These are phyloP conservation scores for Saturnispora halmiae DNA, from an alignment of 805 yeast species.

Conservation along the genomic window DNA sequence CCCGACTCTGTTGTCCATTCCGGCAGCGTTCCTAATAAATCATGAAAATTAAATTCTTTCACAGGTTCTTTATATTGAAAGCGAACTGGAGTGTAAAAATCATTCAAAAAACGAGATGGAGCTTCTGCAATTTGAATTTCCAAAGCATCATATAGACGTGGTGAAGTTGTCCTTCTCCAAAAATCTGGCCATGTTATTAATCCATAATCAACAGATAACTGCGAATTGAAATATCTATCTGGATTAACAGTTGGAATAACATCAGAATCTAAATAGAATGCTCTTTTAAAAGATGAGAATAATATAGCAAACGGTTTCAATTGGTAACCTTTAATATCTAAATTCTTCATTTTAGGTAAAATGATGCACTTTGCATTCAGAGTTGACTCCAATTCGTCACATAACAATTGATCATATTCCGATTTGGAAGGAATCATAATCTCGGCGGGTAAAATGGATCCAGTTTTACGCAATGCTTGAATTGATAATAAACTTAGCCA, in stretches of 20 bases:
- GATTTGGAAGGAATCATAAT: constrained; percentile 15
- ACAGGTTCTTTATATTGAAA: constrained; percentile 21
- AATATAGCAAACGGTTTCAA: constrained; percentile 36
- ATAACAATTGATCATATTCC: constrained; percentile 17
- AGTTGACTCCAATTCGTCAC: constrained; percentile 33
- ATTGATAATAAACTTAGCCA: constrained; percentile 34
- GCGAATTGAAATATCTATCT: constrained; percentile 27
- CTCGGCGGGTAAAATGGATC: constrained; percentile 32
- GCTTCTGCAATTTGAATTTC: constrained; percentile 26
- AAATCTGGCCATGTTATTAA: constrained; percentile 69
- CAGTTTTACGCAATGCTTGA: constrained; percentile 34
- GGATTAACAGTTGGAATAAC: constrained; percentile 37
- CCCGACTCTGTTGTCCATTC: constrained; percentile 64
- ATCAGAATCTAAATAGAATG: constrained; percentile 40
- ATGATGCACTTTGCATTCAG: constrained; percentile 35
- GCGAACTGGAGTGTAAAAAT: constrained; percentile 19
- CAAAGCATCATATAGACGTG: constrained; percentile 38
- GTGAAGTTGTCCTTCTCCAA: constrained; percentile 64
- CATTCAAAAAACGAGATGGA: constrained; percentile 21
- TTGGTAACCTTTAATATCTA: constrained; percentile 30
- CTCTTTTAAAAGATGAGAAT: constrained; percentile 38
- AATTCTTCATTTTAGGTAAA: constrained; percentile 28
- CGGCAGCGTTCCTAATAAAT: constrained; percentile 54
- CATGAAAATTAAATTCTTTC: constrained; percentile 40
- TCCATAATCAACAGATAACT: constrained; percentile 41